Evolutionary conservation across 352 stramenopile species (phyloP).

Genomic region (Elongisporangium anandrum): DNA sequence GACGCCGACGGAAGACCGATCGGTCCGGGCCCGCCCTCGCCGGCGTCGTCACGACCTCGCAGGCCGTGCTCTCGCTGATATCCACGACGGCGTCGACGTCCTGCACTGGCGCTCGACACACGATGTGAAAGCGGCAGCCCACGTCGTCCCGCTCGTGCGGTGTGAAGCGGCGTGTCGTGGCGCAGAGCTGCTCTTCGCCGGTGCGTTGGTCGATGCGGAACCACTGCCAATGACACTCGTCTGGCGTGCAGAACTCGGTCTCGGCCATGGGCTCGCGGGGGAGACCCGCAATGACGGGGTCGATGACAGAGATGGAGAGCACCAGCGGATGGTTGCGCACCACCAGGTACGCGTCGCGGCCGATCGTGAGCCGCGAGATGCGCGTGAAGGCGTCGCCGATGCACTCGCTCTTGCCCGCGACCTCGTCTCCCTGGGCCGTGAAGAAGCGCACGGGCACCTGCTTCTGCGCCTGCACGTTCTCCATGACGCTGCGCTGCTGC

Average conservation of each 20-base stretch:
- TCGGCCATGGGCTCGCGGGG: slow-evolving; percentile 38
- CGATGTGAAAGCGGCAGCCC: slow-evolving; percentile 41
- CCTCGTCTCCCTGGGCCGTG: slow-evolving; percentile 21
- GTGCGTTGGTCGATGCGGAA: slow-evolving; percentile 22
- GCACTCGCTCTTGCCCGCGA: slow-evolving; percentile 20
- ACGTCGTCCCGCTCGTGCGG: slow-evolving; percentile 31
- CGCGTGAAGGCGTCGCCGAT: slow-evolving; percentile 46
- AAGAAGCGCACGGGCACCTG: slow-evolving; percentile 43
- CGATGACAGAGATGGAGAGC: slow-evolving; percentile 31
- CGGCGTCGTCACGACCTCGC: slow-evolving; percentile 20
- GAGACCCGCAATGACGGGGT: slow-evolving; percentile 44
- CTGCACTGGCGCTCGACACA: slow-evolving; percentile 36
- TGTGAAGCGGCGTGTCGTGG: slow-evolving; percentile 25
- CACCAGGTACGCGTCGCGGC: slow-evolving; percentile 34
- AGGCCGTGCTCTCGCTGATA: slow-evolving; percentile 28
- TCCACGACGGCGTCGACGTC: slow-evolving; percentile 14
- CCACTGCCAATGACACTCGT: slow-evolving; percentile 68
- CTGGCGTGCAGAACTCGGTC: slow-evolving; percentile 55
- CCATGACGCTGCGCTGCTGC: slow-evolving; percentile 6
- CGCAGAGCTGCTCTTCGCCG: slow-evolving; percentile 11
- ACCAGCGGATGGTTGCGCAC: slow-evolving; percentile 62
- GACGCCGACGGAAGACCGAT: slow-evolving; percentile 39
- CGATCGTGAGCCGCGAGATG: slow-evolving; percentile 38
- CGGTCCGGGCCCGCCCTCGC: slow-evolving; percentile 47
- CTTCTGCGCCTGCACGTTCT: background rate